Base-by-base conservation (phyloP, 495 filamentous ascomycete genomes). In the Podospora pseudocomata region DNA sequence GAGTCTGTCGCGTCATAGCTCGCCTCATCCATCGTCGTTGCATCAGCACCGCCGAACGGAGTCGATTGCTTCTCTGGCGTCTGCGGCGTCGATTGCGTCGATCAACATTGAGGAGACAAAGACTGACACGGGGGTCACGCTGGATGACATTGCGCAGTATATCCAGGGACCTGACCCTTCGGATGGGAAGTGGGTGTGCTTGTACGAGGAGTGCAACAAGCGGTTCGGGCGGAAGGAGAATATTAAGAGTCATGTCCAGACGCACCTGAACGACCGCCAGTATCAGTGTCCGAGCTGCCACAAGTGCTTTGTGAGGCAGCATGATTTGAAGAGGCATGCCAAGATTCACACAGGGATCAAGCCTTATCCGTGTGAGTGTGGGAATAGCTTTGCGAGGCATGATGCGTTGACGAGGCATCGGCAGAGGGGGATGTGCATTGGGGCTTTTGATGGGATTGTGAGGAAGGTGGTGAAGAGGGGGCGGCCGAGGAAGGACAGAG, bases 181-280 rank as follows among this genome's bases (percentile, higher is more conserved):
- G 23, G 86, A 87, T 70, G 88, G 91, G 65, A 94, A 94, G 78
- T 98, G 93, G 92, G 82, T 91, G 2, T 99, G 95, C 76, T 79
- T 90, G 5, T 97, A 86, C 73, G 87, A 90, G 3, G 87, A 87
- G 15, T 99, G 95, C 81, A 82, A 85, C 54, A 94, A 95, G 71
- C 85, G 86, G 16, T 99, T 98, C 74, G 92, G 92, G 15, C 86
- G 95, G 61, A 95, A 96, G 76, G 95, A 99, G 79, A 99, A 99
- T 78, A 96, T 97, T 81, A 96, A 94, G 74, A 94, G 93, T 9
- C 95, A 99, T 77, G 91, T 99, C 57, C 95, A 99, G 78, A 97
- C 95, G 1, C 95, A 99, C 75, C 89, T 99, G 65, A 94, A 94
- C 70, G 96, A 98, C 71, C 86, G 96, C 32, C 96, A 97, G 75